Percentiles rank a stretch among this genome's conserved stretches.
phyloP scores from a whole-genome alignment of 2,329 filamentous ascomycete genomes.

The Plectosphaerella sp. region DNA sequence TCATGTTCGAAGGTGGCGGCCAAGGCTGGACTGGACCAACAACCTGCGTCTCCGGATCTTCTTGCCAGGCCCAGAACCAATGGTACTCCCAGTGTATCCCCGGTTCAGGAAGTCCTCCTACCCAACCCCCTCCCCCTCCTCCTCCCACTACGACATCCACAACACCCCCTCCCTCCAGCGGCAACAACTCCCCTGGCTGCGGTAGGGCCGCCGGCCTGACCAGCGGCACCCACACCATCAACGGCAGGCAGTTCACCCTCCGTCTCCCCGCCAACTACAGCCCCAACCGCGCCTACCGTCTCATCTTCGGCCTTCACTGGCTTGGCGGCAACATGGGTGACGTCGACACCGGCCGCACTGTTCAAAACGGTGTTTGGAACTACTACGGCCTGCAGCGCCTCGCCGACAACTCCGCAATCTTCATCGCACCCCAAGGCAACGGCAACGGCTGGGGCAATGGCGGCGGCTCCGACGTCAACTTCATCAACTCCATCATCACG shows the following conservation, averaged over 20 bases:
- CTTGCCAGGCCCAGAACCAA: constrained; percentile 13
- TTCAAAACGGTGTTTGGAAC: not conserved
- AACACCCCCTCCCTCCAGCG: not conserved
- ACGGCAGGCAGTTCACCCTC: constrained; percentile 28
- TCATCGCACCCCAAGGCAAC: constrained; percentile 36
- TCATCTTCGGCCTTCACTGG: constrained; percentile 27
- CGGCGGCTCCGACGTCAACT: constrained; percentile 34
- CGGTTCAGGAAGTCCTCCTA: not conserved
- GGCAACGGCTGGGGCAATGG: constrained; percentile 36
- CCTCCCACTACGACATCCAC: not conserved
- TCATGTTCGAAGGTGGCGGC: constrained; percentile 10
- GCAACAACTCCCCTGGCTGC: not conserved
- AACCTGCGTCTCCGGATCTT: constrained; percentile 16
- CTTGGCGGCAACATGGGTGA: constrained; percentile 31
- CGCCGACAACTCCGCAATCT: constrained; percentile 30
- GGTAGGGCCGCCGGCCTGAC: not conserved
- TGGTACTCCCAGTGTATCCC: constrained; percentile 17
- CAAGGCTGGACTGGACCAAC: constrained; percentile 16
- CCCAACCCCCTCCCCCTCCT: not conserved
- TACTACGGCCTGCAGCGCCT: constrained; percentile 35
- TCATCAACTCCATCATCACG: constrained; percentile 32
- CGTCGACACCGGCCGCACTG: constrained; percentile 22
- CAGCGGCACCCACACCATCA: constrained; percentile 21
- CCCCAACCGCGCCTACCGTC: constrained; percentile 13
- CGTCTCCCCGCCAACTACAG: constrained; percentile 25